Percentiles rank a stretch among this genome's conserved stretches.
Evolutionary conservation across 768 basidiomycete species (phyloP).

Genomic region (Cystofilobasidium ferigula): DNA sequence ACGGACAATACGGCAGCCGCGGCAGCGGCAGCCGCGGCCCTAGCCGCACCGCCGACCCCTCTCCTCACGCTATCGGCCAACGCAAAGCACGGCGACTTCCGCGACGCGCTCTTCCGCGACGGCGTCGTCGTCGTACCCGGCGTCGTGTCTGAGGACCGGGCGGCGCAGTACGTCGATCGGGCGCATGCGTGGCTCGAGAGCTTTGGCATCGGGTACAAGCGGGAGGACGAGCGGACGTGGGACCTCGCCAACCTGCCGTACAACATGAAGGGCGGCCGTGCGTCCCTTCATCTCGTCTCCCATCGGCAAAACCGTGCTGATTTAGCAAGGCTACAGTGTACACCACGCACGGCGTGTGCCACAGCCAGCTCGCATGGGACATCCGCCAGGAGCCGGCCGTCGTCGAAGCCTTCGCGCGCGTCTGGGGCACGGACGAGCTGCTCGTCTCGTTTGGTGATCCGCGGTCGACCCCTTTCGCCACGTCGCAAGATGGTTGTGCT

Average conservation of each 20-base stretch:
- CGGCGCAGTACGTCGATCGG: constrained; percentile 27
- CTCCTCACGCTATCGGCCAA: neutral
- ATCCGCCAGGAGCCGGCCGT: constrained; percentile 30
- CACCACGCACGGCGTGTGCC: constrained; percentile 23
- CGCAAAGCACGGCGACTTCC: neutral
- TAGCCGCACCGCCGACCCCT: too few relatives aligned
- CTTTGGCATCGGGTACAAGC: constrained; percentile 30
- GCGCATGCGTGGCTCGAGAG: constrained; percentile 30
- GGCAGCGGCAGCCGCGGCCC: too few relatives aligned
- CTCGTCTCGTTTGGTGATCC: constrained; percentile 29
- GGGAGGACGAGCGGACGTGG: constrained; percentile 30
- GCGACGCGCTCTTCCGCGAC: neutral
- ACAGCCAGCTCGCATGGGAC: constrained; percentile 29
- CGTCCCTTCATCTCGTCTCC: too few relatives aligned
- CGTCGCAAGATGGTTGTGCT: too few relatives aligned
- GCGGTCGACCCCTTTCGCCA: too few relatives aligned
- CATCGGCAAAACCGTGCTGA: too few relatives aligned
- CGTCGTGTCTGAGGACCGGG: constrained; percentile 30
- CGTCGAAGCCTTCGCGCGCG: constrained; percentile 30
- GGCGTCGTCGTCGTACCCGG: constrained; percentile 30
- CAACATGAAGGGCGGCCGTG: constrained; percentile 28
- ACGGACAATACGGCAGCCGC: too few relatives aligned
- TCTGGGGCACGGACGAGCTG: constrained; percentile 34
- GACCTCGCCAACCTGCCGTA: neutral
- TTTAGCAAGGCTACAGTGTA: too few relatives aligned